Evolutionary conservation across 805 yeast genomes (phyloP).

Genomic region (Candida chauliodis): DNA sequence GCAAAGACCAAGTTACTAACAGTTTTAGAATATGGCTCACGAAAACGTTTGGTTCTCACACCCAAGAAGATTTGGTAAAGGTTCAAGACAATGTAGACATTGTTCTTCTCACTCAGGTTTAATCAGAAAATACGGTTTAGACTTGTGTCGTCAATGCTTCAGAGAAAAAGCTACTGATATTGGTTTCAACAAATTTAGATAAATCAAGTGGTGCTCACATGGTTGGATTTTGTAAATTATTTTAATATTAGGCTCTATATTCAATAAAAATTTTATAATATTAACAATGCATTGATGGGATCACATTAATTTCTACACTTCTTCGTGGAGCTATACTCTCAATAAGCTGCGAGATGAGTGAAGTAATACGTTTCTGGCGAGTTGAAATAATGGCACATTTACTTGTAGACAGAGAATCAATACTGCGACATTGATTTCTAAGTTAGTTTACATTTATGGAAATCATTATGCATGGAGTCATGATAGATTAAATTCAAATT

Average conservation of each 20-base stretch:
- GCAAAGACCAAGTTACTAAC: no score
- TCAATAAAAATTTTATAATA: not conserved
- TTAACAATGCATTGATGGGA: no score
- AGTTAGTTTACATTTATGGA: no score
- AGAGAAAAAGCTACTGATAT: constrained; percentile 99
- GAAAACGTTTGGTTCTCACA: constrained; percentile 99
- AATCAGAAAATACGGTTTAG: constrained; percentile 99
- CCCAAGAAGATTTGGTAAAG: constrained; percentile 99
- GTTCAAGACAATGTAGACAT: constrained; percentile 99
- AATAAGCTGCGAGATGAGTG: no score
- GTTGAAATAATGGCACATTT: no score
- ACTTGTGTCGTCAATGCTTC: constrained; percentile 99
- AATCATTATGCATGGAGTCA: no score
- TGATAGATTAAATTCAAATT: no score
- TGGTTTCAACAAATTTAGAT: constrained; percentile 99
- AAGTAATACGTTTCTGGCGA: no score
- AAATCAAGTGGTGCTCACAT: constrained; percentile 43
- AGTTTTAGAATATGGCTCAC: constrained; percentile 87
- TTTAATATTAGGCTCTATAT: constrained; percentile 3
- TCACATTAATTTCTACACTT: no score
- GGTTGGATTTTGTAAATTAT: constrained; percentile 1
- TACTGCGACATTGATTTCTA: no score
- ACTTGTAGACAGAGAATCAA: no score
- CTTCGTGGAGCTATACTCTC: no score
- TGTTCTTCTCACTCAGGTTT: constrained; percentile 98